These are phyloP conservation scores for Boletus fagicola DNA, from an alignment of 768 basidiomycete genomes.

Conservation along the genomic window DNA sequence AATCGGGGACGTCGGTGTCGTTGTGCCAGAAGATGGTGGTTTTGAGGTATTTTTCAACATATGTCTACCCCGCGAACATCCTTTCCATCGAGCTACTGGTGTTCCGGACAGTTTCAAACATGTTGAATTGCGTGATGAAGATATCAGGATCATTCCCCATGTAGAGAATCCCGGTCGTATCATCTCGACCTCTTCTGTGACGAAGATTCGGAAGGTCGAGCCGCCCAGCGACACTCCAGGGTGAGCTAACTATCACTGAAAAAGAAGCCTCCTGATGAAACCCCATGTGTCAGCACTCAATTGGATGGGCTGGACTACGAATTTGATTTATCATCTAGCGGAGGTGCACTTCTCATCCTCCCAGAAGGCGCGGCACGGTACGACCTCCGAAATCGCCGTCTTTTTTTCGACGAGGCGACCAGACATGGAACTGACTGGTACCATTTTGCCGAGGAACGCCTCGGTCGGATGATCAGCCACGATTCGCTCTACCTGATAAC, in stretches of 20 bases:
- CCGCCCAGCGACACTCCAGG: not conserved
- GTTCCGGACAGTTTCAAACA: conserved; percentile 30
- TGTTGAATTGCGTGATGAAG: conserved; percentile 9
- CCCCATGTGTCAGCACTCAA: not conserved
- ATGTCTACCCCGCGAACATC: conserved; percentile 32
- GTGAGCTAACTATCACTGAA: not conserved
- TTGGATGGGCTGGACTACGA: not conserved
- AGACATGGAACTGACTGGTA: conserved; percentile 28
- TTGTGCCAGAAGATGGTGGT: conserved; percentile 29
- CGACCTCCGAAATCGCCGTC: not conserved
- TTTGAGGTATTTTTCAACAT: conserved; percentile 40
- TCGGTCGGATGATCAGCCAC: conserved; percentile 14
- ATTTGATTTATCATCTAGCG: conserved; percentile 14
- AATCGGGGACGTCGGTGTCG: conserved; percentile 38
- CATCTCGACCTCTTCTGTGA: conserved; percentile 6
- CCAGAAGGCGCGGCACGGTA: conserved; percentile 27
- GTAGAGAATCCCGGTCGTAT: conserved; percentile 2
- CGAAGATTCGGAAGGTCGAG: not conserved
- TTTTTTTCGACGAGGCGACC: conserved; percentile 12
- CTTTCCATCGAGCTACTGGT: conserved; percentile 4
- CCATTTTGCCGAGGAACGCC: conserved; percentile 16
- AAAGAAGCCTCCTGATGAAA: not conserved
- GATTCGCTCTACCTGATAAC: conserved; percentile 27
- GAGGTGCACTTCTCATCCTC: conserved; percentile 34
- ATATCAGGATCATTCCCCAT: not conserved